Evolutionary conservation across 2,329 filamentous ascomycete species (phyloP), one percentile per base, ranked within the genome.

Genomic region (Aureobasidium sp.): DNA sequence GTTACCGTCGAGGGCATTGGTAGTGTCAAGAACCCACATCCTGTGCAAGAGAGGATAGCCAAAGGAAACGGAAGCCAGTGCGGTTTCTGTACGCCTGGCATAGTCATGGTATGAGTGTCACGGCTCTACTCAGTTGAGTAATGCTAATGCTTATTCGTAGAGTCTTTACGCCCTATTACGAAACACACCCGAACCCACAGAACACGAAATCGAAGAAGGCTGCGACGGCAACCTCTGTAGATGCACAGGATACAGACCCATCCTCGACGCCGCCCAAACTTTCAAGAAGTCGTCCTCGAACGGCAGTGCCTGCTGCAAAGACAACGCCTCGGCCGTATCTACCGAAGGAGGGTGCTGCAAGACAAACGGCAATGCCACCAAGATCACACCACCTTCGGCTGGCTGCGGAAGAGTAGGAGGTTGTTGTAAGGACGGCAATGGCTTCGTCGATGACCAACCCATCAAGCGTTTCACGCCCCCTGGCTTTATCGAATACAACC

Each of bases 1-100:
- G 92, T 99, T 71, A 99, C 94, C 3, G 87, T 99, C 44, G 94
- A 99, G 76, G 94, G 94, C 7, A 97, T 99, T 69, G 94, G 94
- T 12, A 90, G 88, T 72, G 86, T 90, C 31, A 88, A 94, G 73
- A 85, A 82, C 45, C 94, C 94, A 5, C 94, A 99, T 77, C 90
- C 93, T 1, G 81, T 88, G 3, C 94, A 97, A 73, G 91, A 97
- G 77, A 84, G 94, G 52, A 89, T 99, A 68, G 93, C 94, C 19
- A 89, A 89, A 75, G 85, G 88, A 35, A 94, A 96, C 76, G 94
- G 94, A 53, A 96, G 90, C 68, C 93, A 99, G 74, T 99, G 87
- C 73, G 87, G 92, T 0, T 99, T 99, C 76, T 99, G 94, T 71
- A 97, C 94, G 0, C 94, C 94, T 5, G 94, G 94, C 2, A 97